Evolutionary conservation across 345 rosid genomes (phyloP), one percentile per base, ranked within the genome.

Genomic region (Rhizophora apiculata): DNA sequence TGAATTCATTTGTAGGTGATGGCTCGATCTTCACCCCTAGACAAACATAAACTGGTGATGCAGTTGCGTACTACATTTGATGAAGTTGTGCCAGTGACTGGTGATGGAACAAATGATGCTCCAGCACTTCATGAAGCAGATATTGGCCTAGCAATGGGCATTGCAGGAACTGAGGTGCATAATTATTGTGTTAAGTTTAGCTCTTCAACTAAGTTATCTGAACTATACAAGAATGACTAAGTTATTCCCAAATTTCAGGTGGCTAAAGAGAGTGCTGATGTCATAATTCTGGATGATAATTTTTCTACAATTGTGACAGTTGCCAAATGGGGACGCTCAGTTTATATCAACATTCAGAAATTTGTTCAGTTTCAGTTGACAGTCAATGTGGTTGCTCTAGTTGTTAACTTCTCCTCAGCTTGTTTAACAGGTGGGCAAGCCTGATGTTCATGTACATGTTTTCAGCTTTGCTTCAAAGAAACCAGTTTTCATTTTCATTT

Each of bases 201-300:
- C 19, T 43, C 49, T 11, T 43, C 5, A 0, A 43, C 49, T 13
- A 43, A 43, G 49, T 43, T 43, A 3, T 21, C 59, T 55, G 21
- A 26, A 55, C 6, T 9, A 7, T 26, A 22, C 2, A 1, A 58
- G 34, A 67, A 62, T 74, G 59, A 60, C 10, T 60, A 56, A 60
- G 55, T 72, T 59, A 66, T 74, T 70, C 31, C n/a, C 24, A 65
- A 69, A 77, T 72, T 76, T 52, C 82, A 93, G 98, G 98, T 93
- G 69, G 98, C 98, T 0, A 93, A 93, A 82, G 98, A 93, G 88
- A 93, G 98, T 62, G 98, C 98, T 1, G 98, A 93, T 84, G 97
- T 93, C 49, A 78, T 93, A 65, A 93, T 93, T 69, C 87, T 91
- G 65, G 98, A 93, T 54, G 98, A 93, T 76, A 93, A 93, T 60